Percentiles rank a stretch among this genome's conserved stretches.
Evolutionary conservation across 177 flowering plant genomes (phyloP).

Genomic region (Tripterygium wilfordii): DNA sequence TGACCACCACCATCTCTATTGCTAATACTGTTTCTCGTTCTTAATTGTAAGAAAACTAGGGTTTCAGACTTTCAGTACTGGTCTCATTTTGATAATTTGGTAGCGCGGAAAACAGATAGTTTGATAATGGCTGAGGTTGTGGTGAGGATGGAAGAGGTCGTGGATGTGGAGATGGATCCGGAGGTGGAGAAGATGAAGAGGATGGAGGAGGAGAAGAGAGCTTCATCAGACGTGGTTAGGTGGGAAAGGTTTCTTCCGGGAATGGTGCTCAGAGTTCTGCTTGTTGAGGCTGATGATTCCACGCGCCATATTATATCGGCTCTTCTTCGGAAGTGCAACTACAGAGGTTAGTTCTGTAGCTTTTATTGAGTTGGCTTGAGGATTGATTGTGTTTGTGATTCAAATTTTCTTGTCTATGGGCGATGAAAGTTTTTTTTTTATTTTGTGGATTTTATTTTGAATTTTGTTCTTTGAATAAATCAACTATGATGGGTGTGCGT

Average conservation of each 20-base stretch:
- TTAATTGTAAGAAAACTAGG: no score
- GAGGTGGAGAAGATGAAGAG: slow-evolving; percentile 11
- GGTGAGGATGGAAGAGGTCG: slow-evolving; percentile 1
- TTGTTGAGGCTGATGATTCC: slow-evolving; percentile 32
- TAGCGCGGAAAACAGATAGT: slow-evolving; percentile 3
- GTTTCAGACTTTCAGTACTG: no score
- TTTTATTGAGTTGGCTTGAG: no score
- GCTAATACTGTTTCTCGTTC: neutral
- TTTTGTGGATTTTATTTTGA: neutral
- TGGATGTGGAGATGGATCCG: slow-evolving; percentile 5
- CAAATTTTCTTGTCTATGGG: neutral
- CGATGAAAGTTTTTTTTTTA: no score
- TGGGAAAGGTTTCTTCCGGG: slow-evolving; percentile 22
- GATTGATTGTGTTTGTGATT: neutral
- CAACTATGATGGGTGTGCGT: no score
- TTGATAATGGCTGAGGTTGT: slow-evolving; percentile 19
- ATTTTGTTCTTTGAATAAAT: no score
- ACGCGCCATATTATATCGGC: slow-evolving; percentile 37
- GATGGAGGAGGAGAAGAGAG: slow-evolving; percentile 12
- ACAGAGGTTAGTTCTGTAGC: slow-evolving; percentile 12
- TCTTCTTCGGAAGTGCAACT: slow-evolving; percentile 29
- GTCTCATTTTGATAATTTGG: no score
- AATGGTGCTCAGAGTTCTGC: slow-evolving; percentile 22
- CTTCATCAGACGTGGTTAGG: slow-evolving; percentile 16
- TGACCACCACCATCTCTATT: neutral